Evolutionary conservation across 768 basidiomycete genomes (phyloP).

Genomic region (Tremella mesenterica): DNA sequence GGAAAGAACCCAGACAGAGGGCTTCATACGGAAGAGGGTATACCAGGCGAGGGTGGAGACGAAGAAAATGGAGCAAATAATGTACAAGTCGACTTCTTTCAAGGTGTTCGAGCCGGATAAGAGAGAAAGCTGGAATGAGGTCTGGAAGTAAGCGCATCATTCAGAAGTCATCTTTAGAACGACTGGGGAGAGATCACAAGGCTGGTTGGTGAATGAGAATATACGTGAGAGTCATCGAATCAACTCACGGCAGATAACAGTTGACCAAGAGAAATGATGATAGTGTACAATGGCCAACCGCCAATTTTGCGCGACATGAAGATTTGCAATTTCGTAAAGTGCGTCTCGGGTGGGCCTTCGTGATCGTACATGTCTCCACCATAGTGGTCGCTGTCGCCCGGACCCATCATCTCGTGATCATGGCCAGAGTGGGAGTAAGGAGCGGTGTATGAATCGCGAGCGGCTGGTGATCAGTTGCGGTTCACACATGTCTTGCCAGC

Average conservation of each 20-base stretch:
- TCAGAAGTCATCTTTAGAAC: too few relatives aligned
- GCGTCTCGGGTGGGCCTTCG: conserved; percentile 49
- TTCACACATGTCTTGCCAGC: too few relatives aligned
- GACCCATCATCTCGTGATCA: conserved; percentile 32
- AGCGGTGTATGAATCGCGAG: conserved; percentile 35
- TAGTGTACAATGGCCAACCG: conserved; percentile 87
- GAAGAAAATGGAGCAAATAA: conserved; percentile 80
- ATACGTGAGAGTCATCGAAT: background rate
- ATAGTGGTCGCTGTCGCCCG: too few relatives aligned
- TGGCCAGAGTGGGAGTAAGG: conserved; percentile 33
- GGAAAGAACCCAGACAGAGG: conserved; percentile 77
- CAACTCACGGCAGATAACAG: conserved; percentile 44
- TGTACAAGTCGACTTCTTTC: conserved; percentile 71
- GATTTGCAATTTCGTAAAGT: conserved; percentile 77
- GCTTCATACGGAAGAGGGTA: conserved; percentile 73
- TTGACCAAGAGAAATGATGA: conserved; percentile 78
- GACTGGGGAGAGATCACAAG: too few relatives aligned
- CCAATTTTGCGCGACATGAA: conserved; percentile 67
- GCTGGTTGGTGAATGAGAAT: too few relatives aligned
- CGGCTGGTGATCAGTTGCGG: too few relatives aligned
- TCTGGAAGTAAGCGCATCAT: conserved; percentile 18
- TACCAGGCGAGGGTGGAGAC: conserved; percentile 83
- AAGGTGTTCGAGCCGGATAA: conserved; percentile 79
- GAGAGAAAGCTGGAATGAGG: conserved; percentile 86
- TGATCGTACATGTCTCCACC: conserved; percentile 35